A percentile compares a stretch with the other conserved stretches of the same genome.
phyloP scores from a whole-genome alignment of 2,329 filamentous ascomycete genomes.

The Diaporthe vaccinii region DNA sequence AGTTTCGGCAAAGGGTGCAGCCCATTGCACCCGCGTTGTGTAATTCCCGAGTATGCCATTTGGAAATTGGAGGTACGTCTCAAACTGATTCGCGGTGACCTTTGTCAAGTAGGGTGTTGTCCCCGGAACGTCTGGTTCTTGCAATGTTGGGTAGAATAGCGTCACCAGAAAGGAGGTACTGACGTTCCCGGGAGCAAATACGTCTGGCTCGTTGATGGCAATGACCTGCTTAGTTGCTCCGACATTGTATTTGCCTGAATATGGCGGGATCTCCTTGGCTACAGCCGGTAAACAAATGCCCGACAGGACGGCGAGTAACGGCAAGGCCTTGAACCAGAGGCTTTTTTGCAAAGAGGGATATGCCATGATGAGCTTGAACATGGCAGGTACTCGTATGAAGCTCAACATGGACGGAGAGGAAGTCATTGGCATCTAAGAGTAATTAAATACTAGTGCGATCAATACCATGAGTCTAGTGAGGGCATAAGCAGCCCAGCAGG shows the following conservation, averaged over 20 bases:
- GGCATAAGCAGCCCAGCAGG: not conserved
- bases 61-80: conserved; percentile 3
- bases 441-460: not conserved
- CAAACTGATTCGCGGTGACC: conserved; percentile 4
- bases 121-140: not conserved
- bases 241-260: conserved; percentile 31
- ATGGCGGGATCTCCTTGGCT: conserved; percentile 12
- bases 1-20: conserved; percentile 4
- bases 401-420: too few species aligned
- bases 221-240: conserved; percentile 2
- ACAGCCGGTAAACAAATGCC: not conserved
- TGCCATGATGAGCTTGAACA: not conserved
- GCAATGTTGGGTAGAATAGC: conserved; percentile 18
- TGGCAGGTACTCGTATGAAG: not conserved
- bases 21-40: conserved; percentile 15
- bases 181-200: conserved; percentile 19
- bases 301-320: not conserved
- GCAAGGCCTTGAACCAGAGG: not conserved
- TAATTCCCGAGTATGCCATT: conserved; percentile 6
- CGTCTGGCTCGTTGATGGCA: not conserved
- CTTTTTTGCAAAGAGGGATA: not conserved
- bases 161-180: conserved; percentile 21
- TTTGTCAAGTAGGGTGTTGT: conserved; percentile 16
- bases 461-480: not conserved
- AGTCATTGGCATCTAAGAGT: not conserved